phyloP scores from a whole-genome alignment of 345 rosid species.

The Eucalyptus microcorys region DNA sequence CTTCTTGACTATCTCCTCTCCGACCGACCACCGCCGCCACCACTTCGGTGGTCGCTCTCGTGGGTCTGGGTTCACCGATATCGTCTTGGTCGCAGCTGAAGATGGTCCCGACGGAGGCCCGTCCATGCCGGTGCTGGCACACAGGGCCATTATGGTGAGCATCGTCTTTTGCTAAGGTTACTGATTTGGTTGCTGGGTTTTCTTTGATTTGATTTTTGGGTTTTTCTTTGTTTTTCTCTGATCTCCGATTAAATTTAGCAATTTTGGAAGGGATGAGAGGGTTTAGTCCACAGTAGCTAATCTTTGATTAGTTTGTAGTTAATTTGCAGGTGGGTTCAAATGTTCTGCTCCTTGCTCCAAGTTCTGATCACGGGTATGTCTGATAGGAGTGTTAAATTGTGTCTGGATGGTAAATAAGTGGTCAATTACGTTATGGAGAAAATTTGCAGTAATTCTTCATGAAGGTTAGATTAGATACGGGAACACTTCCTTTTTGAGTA shows the following conservation, averaged over 20 bases:
- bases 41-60: not conserved
- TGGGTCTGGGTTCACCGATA: slow-evolving; percentile 33
- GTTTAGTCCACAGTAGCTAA: not conserved
- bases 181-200: not conserved
- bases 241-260: not conserved
- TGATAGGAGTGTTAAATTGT: not conserved
- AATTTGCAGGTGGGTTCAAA: not conserved
- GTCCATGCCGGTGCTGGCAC: slow-evolving; percentile 50
- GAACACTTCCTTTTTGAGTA: too few species aligned
- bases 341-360: too few species aligned
- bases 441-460: too few species aligned
- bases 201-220: not conserved
- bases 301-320: not conserved
- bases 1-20: slow-evolving; percentile 48
- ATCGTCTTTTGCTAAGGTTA: not conserved
- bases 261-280: not conserved
- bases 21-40: slow-evolving; percentile 10
- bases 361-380: too few species aligned
- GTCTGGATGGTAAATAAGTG: not conserved
- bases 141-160: slow-evolving; percentile 62
- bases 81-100: slow-evolving; percentile 53
- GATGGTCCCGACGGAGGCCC: slow-evolving; percentile 8
- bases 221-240: not conserved
- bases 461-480: too few species aligned
- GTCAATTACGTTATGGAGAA: not conserved